Base-by-base conservation (phyloP, 106 monocot genomes). In the Hemerocallis citrina region DNA sequence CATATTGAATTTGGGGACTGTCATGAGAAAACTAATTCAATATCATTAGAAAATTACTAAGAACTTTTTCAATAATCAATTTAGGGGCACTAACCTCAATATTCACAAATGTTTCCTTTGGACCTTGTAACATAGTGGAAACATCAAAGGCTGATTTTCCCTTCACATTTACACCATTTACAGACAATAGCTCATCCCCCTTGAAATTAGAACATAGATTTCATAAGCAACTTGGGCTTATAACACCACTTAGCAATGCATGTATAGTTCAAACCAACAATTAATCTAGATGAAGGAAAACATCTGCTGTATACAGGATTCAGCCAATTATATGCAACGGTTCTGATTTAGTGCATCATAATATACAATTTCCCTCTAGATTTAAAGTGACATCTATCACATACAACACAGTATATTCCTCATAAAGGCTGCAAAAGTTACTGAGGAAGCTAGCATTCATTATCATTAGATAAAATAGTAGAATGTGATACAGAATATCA, bases 121-220 rank as follows among this genome's bases (percentile, higher is more conserved):
- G 90, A 55, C 90, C 95, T 58, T 90, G 95, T 27, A 96, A 75
- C 67, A 87, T 50, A 43, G 86, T 90, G 38, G 95, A 96, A 23
- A 72, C 90, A 64, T 96, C 90, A 79, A 96, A 96, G 36, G 90
- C 86, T 69, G 95, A 90, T 76, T 77, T 90, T 2, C 95, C 95
- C 59, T 55, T 86, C 27, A 96, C 76, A 72, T 81, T 61, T 17
- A 87, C 41, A 23, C 86, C 86, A 72, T 95, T 89, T 52, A 95
- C 86, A 6, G 89, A 89, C 45, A 95, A 68, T 9, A 95, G 52
- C 57, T 89, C 94, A 78, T 95, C 94, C 23, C 94, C 94, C 94
- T 95, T 8, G 41, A 30, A 61, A 69, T 13, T 27, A 61, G 17
- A 64, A 17, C 28, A 64, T 25, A 55, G 23, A 68, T 17, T 58